Base-by-base conservation (phyloP, 179 eudicot genomes). In the Silene vulgaris region DNA sequence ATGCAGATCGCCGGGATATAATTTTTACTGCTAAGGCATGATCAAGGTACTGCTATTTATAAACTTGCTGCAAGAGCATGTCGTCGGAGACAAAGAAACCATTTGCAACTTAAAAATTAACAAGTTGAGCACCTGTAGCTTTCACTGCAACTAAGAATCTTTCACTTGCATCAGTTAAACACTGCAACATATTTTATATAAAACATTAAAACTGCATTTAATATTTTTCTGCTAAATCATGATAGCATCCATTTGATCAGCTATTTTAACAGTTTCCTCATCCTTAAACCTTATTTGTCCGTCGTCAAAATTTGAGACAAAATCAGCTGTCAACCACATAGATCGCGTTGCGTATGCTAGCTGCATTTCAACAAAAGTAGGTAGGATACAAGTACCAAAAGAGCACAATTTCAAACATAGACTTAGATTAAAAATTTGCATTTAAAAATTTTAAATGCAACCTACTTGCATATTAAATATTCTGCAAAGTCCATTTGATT, bases 61-160 rank as follows among this genome's bases (percentile, higher is more conserved):
- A 69, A 69, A 11, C 72, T 17, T 45, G 8, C 6, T 20, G 30
- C n/a, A 1, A 45, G 40, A 20, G 11, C 48, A 3, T 19, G 72
- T 69, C 72, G 0, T 13, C 29, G 57, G 1, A 40, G 30, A 69
- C 12, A 69, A 30, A 69, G 17, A 19, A 54, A 45, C 56, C 56
- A 69, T 19, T 45, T 40, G 57, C 17, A 43, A 20, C 57, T 69
- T 40, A 69, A 69, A 69, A 69, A 69, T 40, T 40, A 40, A 35
- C 57, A 40, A 69, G 28, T 69, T 20, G 72, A 19, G 59, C 72
- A 14, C 57, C 72, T 69, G 72, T 40, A 69, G 23, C 72, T 69
- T 40, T 69, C 72, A 11, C 2, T 40, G 72, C 72, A 69, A 59
- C 57, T 69, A 69, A 69, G 59, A 69, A 20, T 1, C 43, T 21